Conservation (phyloP, 1,139 yeast genomes). For the Hemisphaericaspora xylanilytica region DNA sequence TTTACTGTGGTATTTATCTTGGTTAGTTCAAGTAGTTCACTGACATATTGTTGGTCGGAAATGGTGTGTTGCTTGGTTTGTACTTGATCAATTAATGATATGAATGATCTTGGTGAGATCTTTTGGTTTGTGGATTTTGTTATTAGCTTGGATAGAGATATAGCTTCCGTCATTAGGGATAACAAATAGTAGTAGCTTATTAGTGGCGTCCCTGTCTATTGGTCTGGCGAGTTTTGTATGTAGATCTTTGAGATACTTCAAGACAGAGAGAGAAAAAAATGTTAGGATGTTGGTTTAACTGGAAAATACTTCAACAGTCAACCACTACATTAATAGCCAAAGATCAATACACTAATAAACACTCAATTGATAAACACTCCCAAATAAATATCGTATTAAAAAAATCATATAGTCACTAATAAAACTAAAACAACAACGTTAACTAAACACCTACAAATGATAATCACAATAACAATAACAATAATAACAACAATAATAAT, state of each 20-base stretch:
- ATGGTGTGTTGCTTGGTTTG: constrained; percentile 2
- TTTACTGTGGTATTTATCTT: constrained; percentile 3
- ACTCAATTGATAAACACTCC: neutral
- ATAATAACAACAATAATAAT: too few relatives aligned
- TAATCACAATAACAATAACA: neutral
- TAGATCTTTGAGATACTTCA: too few relatives aligned
- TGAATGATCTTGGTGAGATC: constrained; percentile 8
- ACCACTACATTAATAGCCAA: too few relatives aligned
- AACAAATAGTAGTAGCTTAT: too few relatives aligned
- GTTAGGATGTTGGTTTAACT: too few relatives aligned
- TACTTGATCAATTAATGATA: constrained; percentile 11
- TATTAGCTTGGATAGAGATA: constrained; percentile 8
- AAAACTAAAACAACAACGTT: neutral
- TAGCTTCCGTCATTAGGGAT: constrained; percentile 1
- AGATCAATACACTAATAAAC: too few relatives aligned
- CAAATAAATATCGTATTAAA: neutral
- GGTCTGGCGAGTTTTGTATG: too few relatives aligned
- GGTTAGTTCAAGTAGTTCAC: constrained; percentile 7
- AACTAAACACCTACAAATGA: neutral
- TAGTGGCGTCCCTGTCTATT: too few relatives aligned
- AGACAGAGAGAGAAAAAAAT: too few relatives aligned
- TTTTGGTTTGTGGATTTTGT: constrained; percentile 9
- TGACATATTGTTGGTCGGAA: constrained; percentile 7
- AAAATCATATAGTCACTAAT: neutral
- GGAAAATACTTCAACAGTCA: too few relatives aligned